Percentiles rank a stretch among this genome's conserved stretches.
These are phyloP conservation scores for Nakazawaea wickerhamii DNA, from an alignment of 805 yeast genomes.

Conservation along the genomic window DNA sequence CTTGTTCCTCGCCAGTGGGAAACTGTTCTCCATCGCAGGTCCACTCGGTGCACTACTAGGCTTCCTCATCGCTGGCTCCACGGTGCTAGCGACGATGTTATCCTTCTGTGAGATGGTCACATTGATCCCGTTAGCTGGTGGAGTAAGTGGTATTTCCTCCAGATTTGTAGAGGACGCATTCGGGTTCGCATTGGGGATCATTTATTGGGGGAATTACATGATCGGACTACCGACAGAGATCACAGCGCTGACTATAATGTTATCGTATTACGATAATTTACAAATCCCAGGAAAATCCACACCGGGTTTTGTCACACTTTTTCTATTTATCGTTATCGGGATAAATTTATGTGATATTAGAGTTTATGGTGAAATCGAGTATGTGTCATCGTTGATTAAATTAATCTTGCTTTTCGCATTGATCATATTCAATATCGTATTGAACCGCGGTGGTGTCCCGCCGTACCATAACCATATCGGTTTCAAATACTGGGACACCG, in stretches of 20 bases:
- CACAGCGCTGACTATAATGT: constrained; percentile 73
- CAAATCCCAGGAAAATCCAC: constrained; percentile 42
- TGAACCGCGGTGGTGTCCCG: constrained; percentile 55
- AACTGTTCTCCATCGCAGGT: constrained; percentile 69
- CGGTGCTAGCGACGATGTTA: constrained; percentile 63
- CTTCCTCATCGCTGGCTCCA: constrained; percentile 54
- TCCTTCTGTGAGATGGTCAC: constrained; percentile 83
- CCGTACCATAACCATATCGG: constrained; percentile 46
- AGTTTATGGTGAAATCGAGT: constrained; percentile 72
- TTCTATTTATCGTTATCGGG: constrained; percentile 38
- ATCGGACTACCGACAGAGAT: constrained; percentile 75
- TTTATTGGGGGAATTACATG: constrained; percentile 69
- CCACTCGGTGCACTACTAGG: constrained; percentile 74
- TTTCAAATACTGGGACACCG: constrained; percentile 60
- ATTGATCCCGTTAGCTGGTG: constrained; percentile 72
- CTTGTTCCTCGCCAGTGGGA: constrained; percentile 61
- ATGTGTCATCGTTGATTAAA: constrained; percentile 55
- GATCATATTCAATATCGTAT: constrained; percentile 58
- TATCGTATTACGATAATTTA: constrained; percentile 58
- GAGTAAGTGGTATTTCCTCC: constrained; percentile 69
- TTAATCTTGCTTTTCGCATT: constrained; percentile 46
- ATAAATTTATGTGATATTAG: constrained; percentile 66
- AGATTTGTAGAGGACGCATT: constrained; percentile 75
- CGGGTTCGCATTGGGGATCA: constrained; percentile 70
- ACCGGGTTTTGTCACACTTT: constrained; percentile 66